Percentiles rank a stretch among this genome's conserved stretches.
Conservation (phyloP, 1,284 basidiomycete genomes). For the Athelia sp. region DNA sequence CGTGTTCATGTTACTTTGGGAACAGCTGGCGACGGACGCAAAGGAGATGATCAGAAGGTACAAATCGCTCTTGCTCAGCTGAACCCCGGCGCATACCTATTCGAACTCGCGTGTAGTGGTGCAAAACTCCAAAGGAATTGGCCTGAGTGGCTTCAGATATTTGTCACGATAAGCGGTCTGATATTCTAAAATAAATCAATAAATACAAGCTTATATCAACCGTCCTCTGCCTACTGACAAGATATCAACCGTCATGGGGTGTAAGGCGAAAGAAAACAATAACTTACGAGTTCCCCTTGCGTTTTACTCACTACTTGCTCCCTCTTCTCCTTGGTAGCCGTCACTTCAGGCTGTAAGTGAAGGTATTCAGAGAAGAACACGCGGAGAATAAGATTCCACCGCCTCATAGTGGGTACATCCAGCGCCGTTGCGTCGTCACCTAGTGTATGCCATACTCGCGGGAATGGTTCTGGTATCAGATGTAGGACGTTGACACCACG, state of each 20-base stretch:
- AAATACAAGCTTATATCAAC: not conserved
- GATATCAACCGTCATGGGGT: not conserved
- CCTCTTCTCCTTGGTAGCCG: conserved; percentile 3
- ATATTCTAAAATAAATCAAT: not conserved
- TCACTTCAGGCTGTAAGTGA: conserved; percentile 48
- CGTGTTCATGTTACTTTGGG: not conserved
- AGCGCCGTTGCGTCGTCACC: conserved; percentile 83
- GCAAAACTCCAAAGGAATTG: no score
- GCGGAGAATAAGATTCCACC: conserved; percentile 88
- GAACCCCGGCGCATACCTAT: no score
- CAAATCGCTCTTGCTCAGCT: conserved; percentile 31
- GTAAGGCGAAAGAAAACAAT: not conserved
- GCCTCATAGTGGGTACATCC: conserved; percentile 80
- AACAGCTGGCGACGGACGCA: conserved; percentile 36
- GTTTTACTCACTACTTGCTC: conserved; percentile 12
- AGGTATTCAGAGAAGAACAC: conserved; percentile 92
- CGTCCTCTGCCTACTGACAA: not conserved
- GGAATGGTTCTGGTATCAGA: conserved; percentile 88
- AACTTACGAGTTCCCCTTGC: conserved; percentile 22
- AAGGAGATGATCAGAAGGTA: conserved; percentile 39
- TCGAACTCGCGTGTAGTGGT: no score
- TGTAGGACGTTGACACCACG: conserved; percentile 89
- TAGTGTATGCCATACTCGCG: conserved; percentile 86
- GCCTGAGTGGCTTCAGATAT: not conserved
- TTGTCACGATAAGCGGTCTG: not conserved